Evolutionary conservation across 208 protist genomes (phyloP), one percentile per base, ranked within the genome.

Genomic region (Crithidia brevicula): DNA sequence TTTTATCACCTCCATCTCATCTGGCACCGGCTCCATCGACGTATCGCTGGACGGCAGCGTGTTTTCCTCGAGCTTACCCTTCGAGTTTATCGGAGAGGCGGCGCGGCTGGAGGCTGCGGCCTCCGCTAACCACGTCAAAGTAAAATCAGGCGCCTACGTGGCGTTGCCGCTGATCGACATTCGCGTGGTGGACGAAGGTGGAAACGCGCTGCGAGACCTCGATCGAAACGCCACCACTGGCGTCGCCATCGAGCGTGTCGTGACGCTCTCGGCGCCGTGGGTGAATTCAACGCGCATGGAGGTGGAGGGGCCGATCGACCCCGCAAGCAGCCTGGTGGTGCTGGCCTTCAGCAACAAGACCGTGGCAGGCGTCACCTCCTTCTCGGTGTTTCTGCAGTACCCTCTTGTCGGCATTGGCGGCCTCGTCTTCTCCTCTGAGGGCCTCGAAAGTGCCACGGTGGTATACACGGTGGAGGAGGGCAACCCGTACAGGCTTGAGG

Each of bases 311-410:
- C 33, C 52, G 16, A 72, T 81, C 7, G 49, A 72, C 22, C 65
- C 73, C 4, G 43, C 66, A 7, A 54, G 57, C 18, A 72, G 57
- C 65, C 51, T 85, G 42, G 66, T 85, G 11, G 68, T 74, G 15
- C 53, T 74, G 6, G 62, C 76, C 10, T 82, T 76, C 74, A 83
- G 34, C 47, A 81, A 80, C 58, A 67, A 68, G n/a, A 86, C 81
- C 6, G 49, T 53, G 6, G 23, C 38, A 6, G 72, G 75, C 50
- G 58, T 43, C n/a, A 76, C 76, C 0, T 76, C 68, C 43, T 82
- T 80, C 53, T 65, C 64, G 1, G 58, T 78, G 4, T 80, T 70
- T 16, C 53, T 86, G 31, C 69, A 77, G 50, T 77, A 74, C 42
- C 81, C 81, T 6, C 76, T 64, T 8, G 73, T 77, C 4, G 73